Base-by-base conservation (phyloP, 495 filamentous ascomycete species). In the Lichina pygmaea region DNA sequence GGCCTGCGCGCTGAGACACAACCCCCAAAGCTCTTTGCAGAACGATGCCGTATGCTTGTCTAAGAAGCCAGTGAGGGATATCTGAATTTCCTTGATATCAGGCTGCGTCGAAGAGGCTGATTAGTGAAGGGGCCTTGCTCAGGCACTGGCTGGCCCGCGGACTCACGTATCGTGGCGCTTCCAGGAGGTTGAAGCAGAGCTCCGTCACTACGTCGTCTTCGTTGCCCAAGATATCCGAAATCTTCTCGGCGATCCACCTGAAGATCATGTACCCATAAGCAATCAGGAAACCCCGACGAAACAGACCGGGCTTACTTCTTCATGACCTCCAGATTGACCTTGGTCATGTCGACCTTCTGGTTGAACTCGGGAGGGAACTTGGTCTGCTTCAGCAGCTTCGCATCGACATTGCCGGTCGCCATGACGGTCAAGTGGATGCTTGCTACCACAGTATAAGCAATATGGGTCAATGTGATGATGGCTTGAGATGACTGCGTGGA, bases 151-250 rank as follows among this genome's bases (percentile, higher is more conserved):
- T 24, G 24, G 24, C 24, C 24, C 24, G 24, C 24, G 30, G 16
- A 73, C 82, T 48, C 64, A 94, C 86, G 61, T 70, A 80, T 52
- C 81, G 73, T 38, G 72, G 60, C 15, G 74, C 77, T 54, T 94
- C 89, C 15, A 95, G 66, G 33, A 93, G 62, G 53, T 86, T 83
- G 61, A 85, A 93, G 57, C 83, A 83, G 10, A 91, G 73, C 59
- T 93, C 84, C 48, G 85, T 86, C 16, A 95, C 77, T 33, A 97
- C 81, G 53, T 95, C 89, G 56, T 97, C 89, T 50, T 97, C 89
- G 55, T 69, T 78, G 7, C 78, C 80, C 17, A 95, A 66, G 44
- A 95, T 86, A 34, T 81, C 75, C 8, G 78, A 80, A 44, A 95
- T 81, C 56, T 76, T 79, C 48, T 72, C 71, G 3, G 81, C 77